Conservation (phyloP, 2,329 filamentous ascomycete genomes). For the Talaromyces sp. region DNA sequence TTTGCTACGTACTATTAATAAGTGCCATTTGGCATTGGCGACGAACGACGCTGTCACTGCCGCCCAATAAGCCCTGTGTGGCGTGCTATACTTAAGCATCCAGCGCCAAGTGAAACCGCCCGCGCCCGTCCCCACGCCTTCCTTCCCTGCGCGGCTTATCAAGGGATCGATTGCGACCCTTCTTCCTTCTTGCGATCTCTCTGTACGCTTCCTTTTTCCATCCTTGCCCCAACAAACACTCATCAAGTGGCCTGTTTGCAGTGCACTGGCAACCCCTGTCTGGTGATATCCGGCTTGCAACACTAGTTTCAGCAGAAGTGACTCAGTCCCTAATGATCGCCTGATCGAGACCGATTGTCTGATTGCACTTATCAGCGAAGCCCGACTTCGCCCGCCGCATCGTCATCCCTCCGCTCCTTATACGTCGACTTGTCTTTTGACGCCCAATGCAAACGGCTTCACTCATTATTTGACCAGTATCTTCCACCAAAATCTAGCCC, state of each 20-base stretch:
- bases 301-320: not conserved
- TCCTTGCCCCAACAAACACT: not conserved
- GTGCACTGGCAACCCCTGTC: not conserved
- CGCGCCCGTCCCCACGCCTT: not conserved
- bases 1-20: not conserved
- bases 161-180: not conserved
- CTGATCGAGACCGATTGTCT: not conserved
- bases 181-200: not conserved
- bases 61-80: not conserved
- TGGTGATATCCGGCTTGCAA: not conserved
- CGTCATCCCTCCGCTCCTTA: not conserved
- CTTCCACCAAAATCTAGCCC: slow-evolving; percentile 5
- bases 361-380: slow-evolving; percentile 1
- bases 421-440: not conserved
- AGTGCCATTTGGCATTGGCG: not conserved
- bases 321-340: not conserved
- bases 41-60: not conserved
- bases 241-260: not conserved
- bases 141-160: slow-evolving; percentile 1
- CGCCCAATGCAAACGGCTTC: not conserved
- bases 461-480: not conserved
- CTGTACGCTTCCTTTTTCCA: not conserved
- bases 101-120: slow-evolving; percentile 8
- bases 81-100: not conserved
- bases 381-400: slow-evolving; percentile 4